Evolutionary conservation across 495 filamentous ascomycete genomes (phyloP).

Genomic region (Penicillium steckii): DNA sequence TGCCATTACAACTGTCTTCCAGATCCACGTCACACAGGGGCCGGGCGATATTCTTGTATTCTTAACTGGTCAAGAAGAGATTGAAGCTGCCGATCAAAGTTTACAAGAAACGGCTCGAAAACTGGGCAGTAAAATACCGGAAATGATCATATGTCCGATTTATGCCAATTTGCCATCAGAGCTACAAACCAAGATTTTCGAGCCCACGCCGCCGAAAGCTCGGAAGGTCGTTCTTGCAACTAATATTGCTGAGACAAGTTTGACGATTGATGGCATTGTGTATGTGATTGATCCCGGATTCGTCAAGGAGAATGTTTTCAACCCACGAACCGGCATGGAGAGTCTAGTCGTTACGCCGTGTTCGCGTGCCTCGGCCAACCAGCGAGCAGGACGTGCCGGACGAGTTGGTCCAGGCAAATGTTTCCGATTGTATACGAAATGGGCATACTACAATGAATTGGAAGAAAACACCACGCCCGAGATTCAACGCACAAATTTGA

Average conservation of each 20-base stretch:
- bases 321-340: conserved; percentile 89
- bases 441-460: conserved; percentile 91
- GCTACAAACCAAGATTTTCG: conserved; percentile 84
- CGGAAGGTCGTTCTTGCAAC: conserved; percentile 87
- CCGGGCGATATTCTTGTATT: conserved; percentile 90
- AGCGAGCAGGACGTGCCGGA: conserved; percentile 87
- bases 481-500: conserved; percentile 90
- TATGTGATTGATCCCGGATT: conserved; percentile 92
- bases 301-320: conserved; percentile 95
- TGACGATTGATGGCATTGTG: conserved; percentile 88
- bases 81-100: conserved; percentile 79
- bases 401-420: conserved; percentile 93
- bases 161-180: conserved; percentile 89
- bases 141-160: conserved; percentile 84
- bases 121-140: conserved; percentile 76
- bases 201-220: conserved; percentile 76
- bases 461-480: conserved; percentile 92
- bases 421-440: conserved; percentile 93
- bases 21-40: conserved; percentile 88
- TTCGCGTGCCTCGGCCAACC: conserved; percentile 92
- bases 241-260: conserved; percentile 85
- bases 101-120: conserved; percentile 78
- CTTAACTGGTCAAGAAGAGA: conserved; percentile 87
- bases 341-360: conserved; percentile 87
- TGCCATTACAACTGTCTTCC: conserved; percentile 89